Percentiles rank a stretch among this genome's conserved stretches.
Evolutionary conservation across 2,329 filamentous ascomycete species (phyloP).

Genomic region (Fusarium sp.): DNA sequence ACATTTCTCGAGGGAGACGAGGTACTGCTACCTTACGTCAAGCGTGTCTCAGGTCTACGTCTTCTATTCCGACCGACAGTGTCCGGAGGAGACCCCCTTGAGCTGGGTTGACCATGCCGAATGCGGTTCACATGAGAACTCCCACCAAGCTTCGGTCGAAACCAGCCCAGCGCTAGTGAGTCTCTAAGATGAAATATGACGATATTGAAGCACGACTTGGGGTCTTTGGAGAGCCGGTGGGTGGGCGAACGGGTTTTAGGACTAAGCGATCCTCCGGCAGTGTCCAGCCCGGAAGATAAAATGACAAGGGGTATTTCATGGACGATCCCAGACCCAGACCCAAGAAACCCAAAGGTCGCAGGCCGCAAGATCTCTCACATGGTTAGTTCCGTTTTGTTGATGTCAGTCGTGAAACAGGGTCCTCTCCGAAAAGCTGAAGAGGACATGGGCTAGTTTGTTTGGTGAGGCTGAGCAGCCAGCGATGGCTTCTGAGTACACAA

Average conservation of each 20-base stretch:
- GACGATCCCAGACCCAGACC: constrained; percentile 11
- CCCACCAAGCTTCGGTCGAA: constrained; percentile 41
- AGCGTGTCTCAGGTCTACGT: constrained; percentile 41
- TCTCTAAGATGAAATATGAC: constrained; percentile 47
- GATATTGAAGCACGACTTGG: constrained; percentile 43
- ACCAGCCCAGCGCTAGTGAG: constrained; percentile 39
- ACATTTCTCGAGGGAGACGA: constrained; percentile 2
- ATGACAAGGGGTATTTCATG: constrained; percentile 18
- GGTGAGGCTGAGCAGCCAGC: constrained; percentile 16
- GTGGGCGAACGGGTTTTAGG: constrained; percentile 22
- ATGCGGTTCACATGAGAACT: constrained; percentile 44
- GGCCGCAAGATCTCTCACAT: constrained; percentile 18
- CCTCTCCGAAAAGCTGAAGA: constrained; percentile 14
- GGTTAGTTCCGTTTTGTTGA: constrained; percentile 29
- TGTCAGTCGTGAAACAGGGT: constrained; percentile 41
- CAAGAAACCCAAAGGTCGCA: constrained; percentile 13
- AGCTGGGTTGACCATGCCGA: constrained; percentile 40
- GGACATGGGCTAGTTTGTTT: constrained; percentile 8
- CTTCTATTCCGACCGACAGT: constrained; percentile 26
- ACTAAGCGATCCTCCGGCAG: constrained; percentile 31
- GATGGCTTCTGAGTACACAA: neutral
- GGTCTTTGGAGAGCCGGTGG: constrained; percentile 20
- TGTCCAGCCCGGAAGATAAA: constrained; percentile 28
- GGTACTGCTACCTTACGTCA: constrained; percentile 31
- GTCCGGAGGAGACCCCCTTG: constrained; percentile 33